These are phyloP conservation scores for Adansonia gregorii DNA, from an alignment of 441 rosid genomes.

Conservation along the genomic window DNA sequence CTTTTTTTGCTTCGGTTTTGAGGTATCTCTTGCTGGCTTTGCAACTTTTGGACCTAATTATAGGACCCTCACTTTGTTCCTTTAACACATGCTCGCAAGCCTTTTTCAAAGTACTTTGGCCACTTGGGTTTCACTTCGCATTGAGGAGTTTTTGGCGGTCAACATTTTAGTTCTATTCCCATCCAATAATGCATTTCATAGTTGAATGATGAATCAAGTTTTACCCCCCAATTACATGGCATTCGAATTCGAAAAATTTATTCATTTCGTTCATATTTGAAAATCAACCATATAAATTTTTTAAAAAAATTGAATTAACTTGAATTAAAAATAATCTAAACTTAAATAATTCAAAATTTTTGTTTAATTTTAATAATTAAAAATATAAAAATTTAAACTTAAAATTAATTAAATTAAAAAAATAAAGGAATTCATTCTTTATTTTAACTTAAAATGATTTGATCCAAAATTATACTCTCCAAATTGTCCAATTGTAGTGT, in stretches of 20 bases:
- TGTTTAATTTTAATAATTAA: too few species aligned
- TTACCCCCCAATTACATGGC: neutral
- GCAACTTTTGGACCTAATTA: constrained; percentile 21
- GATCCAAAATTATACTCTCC: too few species aligned
- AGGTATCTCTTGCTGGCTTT: constrained; percentile 26
- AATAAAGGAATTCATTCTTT: too few species aligned
- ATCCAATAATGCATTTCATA: neutral
- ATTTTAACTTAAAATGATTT: too few species aligned
- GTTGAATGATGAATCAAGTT: neutral
- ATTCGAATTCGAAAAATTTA: too few species aligned
- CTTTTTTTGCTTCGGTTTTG: constrained; percentile 29
- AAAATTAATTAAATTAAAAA: too few species aligned
- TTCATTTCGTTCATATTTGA: too few species aligned
- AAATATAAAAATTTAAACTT: too few species aligned
- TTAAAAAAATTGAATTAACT: neutral
- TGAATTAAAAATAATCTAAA: too few species aligned
- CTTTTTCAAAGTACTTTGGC: neutral
- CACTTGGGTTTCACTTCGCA: constrained; percentile 17
- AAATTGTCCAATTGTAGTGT: neutral
- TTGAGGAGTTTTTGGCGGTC: neutral
- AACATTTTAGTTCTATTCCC: neutral
- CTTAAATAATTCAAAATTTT: too few species aligned
- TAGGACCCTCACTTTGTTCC: constrained; percentile 19
- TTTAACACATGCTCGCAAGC: constrained; percentile 9
- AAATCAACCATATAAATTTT: too few species aligned